These are phyloP conservation scores for Corchorus capsularis DNA, from an alignment of 345 rosid genomes.

Conservation along the genomic window DNA sequence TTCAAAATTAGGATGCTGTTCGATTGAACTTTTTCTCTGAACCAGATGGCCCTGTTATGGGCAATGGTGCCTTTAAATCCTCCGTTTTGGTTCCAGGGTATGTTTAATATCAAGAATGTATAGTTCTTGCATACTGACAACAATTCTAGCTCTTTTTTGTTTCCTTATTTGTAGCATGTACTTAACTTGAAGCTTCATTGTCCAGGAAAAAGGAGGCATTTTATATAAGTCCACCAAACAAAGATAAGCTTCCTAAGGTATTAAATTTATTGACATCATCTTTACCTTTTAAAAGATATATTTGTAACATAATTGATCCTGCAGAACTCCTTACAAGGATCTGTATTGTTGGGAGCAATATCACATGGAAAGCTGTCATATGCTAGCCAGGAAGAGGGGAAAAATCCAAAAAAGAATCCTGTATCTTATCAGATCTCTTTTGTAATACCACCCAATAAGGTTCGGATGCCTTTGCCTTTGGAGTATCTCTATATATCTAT, in stretches of 20 bases:
- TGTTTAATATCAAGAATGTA: conserved; percentile 23
- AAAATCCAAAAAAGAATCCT: conserved; percentile 66
- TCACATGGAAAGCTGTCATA: conserved; percentile 73
- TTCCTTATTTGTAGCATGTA: conserved; percentile 5
- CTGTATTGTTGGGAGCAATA: conserved; percentile 74
- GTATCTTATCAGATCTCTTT: conserved; percentile 65
- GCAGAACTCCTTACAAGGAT: conserved; percentile 84
- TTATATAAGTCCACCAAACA: conserved; percentile 77
- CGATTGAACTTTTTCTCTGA: conserved; percentile 78
- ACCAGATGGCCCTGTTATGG: conserved; percentile 94
- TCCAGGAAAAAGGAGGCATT: conserved; percentile 83
- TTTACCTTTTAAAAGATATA: conserved; percentile 6
- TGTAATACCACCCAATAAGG: conserved; percentile 93
- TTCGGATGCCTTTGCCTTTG: conserved; percentile 21
- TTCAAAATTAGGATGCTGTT: conserved; percentile 55
- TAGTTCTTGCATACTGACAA: not conserved
- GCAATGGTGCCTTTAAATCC: conserved; percentile 83
- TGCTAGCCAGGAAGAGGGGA: conserved; percentile 48
- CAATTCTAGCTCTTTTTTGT: conserved; percentile 13
- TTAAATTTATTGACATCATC: conserved; percentile 3
- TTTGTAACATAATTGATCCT: conserved; percentile 21
- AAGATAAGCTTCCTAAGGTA: conserved; percentile 89
- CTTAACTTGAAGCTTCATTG: conserved; percentile 26
- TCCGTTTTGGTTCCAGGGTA: conserved; percentile 90
- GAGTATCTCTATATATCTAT: not conserved